phyloP scores from a whole-genome alignment of 495 filamentous ascomycete species.

The Penicillium diatomitis region DNA sequence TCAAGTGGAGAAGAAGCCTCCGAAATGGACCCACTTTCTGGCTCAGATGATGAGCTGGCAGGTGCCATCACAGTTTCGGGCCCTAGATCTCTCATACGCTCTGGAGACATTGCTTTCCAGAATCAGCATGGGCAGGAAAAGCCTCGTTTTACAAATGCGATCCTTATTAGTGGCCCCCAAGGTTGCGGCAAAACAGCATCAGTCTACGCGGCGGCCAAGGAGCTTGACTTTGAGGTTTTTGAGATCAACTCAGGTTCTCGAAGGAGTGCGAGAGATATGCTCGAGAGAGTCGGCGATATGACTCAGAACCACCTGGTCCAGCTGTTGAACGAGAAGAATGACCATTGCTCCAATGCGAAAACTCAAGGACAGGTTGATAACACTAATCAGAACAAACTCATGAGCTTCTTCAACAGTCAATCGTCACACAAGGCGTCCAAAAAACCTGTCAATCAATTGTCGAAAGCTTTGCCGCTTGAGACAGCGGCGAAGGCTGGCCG shows the following conservation, averaged over 20 bases:
- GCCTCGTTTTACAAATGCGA: constrained; percentile 43
- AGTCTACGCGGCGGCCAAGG: constrained; percentile 89
- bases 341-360: constrained; percentile 12
- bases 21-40: constrained; percentile 65
- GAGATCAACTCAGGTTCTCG: constrained; percentile 82
- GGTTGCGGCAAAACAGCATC: constrained; percentile 93
- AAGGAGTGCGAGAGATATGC: constrained; percentile 78
- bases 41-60: constrained; percentile 48
- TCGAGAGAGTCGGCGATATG: constrained; percentile 94
- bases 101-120: constrained; percentile 36
- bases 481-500: constrained; percentile 34
- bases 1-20: constrained; percentile 72
- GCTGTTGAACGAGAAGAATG: constrained; percentile 26
- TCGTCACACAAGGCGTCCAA: constrained; percentile 13
- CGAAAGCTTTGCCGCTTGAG: constrained; percentile 3
- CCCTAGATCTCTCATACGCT: constrained; percentile 58
- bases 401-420: constrained; percentile 62
- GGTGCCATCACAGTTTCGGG: constrained; percentile 26
- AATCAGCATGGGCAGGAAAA: constrained; percentile 30
- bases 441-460: too few species aligned
- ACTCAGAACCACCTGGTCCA: constrained; percentile 86
- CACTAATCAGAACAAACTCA: constrained; percentile 67
- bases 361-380: constrained; percentile 32
- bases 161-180: constrained; percentile 79
- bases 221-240: constrained; percentile 89